Evolutionary conservation across 345 rosid genomes (phyloP).

Genomic region (Geranium brycei): DNA sequence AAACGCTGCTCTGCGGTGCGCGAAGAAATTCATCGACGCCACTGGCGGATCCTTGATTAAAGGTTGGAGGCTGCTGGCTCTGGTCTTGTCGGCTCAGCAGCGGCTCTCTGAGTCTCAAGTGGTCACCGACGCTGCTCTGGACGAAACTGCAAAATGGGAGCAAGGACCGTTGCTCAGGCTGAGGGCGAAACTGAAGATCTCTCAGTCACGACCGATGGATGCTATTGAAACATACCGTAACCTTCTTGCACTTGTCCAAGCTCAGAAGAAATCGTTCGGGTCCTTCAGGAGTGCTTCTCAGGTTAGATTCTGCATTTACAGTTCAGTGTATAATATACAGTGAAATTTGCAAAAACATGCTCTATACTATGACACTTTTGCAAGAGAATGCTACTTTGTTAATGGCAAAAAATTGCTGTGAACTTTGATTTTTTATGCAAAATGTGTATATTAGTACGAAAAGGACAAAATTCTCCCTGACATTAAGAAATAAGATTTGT

Average conservation of each 20-base stretch:
- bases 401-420: no score
- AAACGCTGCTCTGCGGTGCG: constrained; percentile 52
- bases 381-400: no score
- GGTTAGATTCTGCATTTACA: constrained; percentile 22
- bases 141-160: constrained; percentile 89
- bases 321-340: no score
- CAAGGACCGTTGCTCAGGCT: constrained; percentile 69
- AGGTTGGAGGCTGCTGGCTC: constrained; percentile 83
- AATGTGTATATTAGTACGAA: no score
- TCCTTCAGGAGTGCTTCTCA: constrained; percentile 44
- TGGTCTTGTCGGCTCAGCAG: constrained; percentile 80
- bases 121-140: constrained; percentile 81
- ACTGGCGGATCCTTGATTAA: constrained; percentile 74
- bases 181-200: constrained; percentile 70
- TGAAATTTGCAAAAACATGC: no score
- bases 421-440: no score
- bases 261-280: constrained; percentile 71
- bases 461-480: no score
- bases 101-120: constrained; percentile 77
- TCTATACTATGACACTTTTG: no score
- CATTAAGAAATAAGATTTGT: no score
- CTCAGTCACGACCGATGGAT: constrained; percentile 52
- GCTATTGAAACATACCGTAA: constrained; percentile 77
- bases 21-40: constrained; percentile 58
- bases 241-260: constrained; percentile 89